Base-by-base conservation (phyloP, 1,139 yeast species). In the Geotrichum restrictum region DNA sequence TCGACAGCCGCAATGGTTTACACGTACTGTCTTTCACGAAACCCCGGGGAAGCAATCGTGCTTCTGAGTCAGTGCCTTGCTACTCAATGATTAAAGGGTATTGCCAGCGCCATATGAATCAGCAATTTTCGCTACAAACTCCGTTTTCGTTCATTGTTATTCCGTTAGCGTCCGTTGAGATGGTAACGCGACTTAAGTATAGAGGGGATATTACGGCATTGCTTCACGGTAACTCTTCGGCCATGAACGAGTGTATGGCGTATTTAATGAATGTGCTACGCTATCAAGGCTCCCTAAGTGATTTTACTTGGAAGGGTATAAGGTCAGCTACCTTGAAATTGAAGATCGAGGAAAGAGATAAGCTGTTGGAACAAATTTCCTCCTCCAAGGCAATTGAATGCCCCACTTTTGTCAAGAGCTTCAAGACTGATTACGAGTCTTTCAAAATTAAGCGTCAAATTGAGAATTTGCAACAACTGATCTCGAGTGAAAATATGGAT, bases 401-500 rank as follows among this genome's bases (percentile, higher is more conserved):
- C 45, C 60, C 62, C 13, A 63, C 76, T 11, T 80, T 88, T 64
- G 70, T 71, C 31, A 58, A 64, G 2, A 81, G 82, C 57, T 85
- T 70, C 57, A 59, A 68, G 1, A 77, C 76, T 42, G 72, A 80
- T 31, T 74, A 78, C 47, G 72, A 76, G 48, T 79, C 77, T 56
- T 73, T 74, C 52, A 57, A 65, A 37, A 66, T 86, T 37, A 74
- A 76, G 53, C 64, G 68, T 16, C 77, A 83, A 57, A 82, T 89
- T 19, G 78, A 73, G 3, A 69, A 74, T 0, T 69, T 89, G 60
- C 80, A 82, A 62, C 75, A 76, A 48, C 71, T 85, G 48, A 78
- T 89, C 57, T 83, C 95, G 0, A 95, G 88, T 58, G 96, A 91
- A 61, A 94, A 91, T 62, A 74, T 94, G 64, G 96, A 88, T 58